Base-by-base conservation (phyloP, 106 monocot genomes). In the Posidonia australis region DNA sequence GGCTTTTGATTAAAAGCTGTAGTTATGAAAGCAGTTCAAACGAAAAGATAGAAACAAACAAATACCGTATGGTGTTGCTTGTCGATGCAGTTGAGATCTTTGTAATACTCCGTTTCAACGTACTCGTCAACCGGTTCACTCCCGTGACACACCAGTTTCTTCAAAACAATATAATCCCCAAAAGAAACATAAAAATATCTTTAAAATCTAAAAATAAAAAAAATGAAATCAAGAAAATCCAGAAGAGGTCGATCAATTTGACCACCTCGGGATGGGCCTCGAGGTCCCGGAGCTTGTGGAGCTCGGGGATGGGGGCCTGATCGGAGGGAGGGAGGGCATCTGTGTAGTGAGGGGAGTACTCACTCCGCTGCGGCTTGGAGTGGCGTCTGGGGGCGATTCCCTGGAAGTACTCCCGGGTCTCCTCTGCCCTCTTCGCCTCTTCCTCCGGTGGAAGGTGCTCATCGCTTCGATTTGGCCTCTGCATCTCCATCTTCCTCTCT, bases 41-140 rank as follows among this genome's bases (percentile, higher is more conserved):
- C n/a, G n/a, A n/a, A n/a, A n/a, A 7, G 5, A 36, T 36, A 7
- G 36, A 36, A 36, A 36, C 36, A 7, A 7, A 36, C 36, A 36
- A 36, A 29, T 79, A 92, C 92, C 56, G 85, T 93, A 68, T 93
- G 88, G 58, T 88, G 92, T 36, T 81, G 84, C 79, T 83, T 92
- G 77, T 81, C 85, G 61, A 92, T 72, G 75, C 78, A 64, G 23
- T 74, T 78, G 55, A 92, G 84, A 71, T 73, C 89, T 17, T 77
- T 63, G 77, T 89, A 93, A 22, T 93, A 93, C 69, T 76, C 83
- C 31, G 93, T 93, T 74, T 83, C 89, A 44, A 88, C 80, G 29
- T 72, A 93, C 59, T 93, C 92, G 62, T 85, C 88, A 20, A 17
- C 65, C 27, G 79, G 71, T 26, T 89, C 77, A 31, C 43, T 60